These are phyloP conservation scores for Penicillium oxalicum DNA, from an alignment of 2,329 filamentous ascomycete genomes.

Conservation along the genomic window DNA sequence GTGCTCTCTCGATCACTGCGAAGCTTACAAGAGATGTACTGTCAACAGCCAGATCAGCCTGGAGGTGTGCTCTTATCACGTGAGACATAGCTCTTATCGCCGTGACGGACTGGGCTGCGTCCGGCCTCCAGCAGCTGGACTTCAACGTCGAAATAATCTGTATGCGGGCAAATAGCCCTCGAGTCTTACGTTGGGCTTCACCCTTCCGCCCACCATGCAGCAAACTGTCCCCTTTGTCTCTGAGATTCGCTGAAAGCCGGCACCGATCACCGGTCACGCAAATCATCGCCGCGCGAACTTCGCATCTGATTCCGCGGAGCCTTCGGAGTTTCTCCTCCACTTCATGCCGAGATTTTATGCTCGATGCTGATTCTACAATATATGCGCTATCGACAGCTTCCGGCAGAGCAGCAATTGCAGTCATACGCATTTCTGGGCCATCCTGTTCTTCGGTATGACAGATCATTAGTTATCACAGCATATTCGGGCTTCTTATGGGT, in stretches of 20 bases:
- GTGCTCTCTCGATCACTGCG: too few species aligned
- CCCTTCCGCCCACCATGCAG: conserved; percentile 23
- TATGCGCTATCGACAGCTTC: conserved; percentile 86
- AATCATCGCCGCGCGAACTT: conserved; percentile 2
- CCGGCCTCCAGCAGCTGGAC: not conserved
- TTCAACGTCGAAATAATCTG: conserved; percentile 5
- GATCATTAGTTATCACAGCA: too few species aligned
- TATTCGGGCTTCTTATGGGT: too few species aligned
- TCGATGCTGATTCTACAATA: conserved; percentile 56
- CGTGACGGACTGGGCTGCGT: not conserved
- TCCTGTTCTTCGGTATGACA: conserved; percentile 58
- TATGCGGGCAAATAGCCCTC: conserved; percentile 26
- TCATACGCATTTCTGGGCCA: conserved; percentile 79
- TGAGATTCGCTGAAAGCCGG: conserved; percentile 7
- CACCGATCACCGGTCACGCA: conserved; percentile 8
- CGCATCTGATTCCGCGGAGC: conserved; percentile 1
- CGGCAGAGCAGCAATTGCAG: conserved; percentile 82
- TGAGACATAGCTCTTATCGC: not conserved
- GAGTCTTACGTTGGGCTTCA: conserved; percentile 22
- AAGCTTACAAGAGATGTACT: too few species aligned
- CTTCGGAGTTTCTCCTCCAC: conserved; percentile 22
- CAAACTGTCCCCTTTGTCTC: not conserved
- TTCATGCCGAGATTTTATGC: conserved; percentile 9
- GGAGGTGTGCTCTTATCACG: not conserved
- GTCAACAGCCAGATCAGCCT: too few species aligned